phyloP scores from a whole-genome alignment of 306 rosid species.

The Inga laurina region DNA sequence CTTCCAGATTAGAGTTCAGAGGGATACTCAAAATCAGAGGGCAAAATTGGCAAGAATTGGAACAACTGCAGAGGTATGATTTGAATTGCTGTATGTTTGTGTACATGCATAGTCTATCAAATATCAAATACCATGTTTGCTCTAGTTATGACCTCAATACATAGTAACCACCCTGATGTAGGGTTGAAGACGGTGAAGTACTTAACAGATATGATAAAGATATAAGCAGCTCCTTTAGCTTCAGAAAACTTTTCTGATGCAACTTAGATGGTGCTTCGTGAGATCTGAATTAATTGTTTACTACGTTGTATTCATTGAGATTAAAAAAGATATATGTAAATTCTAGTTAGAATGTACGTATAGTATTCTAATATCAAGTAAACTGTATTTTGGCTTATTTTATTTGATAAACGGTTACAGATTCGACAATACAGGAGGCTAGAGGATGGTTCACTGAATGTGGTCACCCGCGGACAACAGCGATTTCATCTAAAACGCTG shows the following conservation, averaged over 20 bases:
- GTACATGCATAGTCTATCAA: constrained; percentile 8
- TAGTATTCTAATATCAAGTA: constrained; percentile 15
- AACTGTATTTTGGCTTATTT: constrained; percentile 27
- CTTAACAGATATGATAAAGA: constrained; percentile 17
- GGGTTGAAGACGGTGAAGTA: background rate
- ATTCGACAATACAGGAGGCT: constrained; percentile 78
- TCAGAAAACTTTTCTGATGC: constrained; percentile 19
- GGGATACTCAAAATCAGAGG: constrained; percentile 44
- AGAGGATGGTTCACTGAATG: constrained; percentile 83
- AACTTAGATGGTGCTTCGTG: constrained; percentile 8
- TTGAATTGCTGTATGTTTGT: constrained; percentile 12
- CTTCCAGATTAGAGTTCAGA: constrained; percentile 62
- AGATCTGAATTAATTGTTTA: constrained; percentile 18
- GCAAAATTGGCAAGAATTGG: constrained; percentile 61
- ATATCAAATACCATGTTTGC: constrained; percentile 2
- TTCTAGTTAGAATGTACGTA: constrained; percentile 17
- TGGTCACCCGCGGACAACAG: constrained; percentile 91
- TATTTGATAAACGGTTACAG: constrained; percentile 49
- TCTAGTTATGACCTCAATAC: background rate
- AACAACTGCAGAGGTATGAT: constrained; percentile 86
- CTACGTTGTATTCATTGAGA: constrained; percentile 4
- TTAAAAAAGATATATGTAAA: background rate
- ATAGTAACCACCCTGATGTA: constrained; percentile 6
- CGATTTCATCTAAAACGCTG: constrained; percentile 71
- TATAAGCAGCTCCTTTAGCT: constrained; percentile 7